Conservation (phyloP, 2,329 filamentous ascomycete species). For the Verticillium isaacii region DNA sequence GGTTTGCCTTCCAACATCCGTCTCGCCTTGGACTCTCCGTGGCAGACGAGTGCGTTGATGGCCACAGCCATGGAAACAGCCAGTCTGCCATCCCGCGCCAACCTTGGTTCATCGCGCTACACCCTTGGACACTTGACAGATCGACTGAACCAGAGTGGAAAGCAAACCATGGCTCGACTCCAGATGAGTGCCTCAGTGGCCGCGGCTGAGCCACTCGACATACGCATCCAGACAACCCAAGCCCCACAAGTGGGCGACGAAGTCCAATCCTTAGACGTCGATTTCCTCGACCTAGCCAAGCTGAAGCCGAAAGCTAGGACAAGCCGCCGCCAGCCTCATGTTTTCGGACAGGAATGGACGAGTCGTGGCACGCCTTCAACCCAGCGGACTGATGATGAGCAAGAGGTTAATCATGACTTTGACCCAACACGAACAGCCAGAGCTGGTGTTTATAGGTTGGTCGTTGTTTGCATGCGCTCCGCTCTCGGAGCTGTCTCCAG, state of each 20-base stretch:
- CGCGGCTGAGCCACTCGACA: not conserved
- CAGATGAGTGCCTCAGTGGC: slow-evolving; percentile 55
- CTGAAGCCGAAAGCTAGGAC: not conserved
- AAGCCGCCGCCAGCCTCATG: slow-evolving; percentile 20
- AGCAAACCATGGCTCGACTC: slow-evolving; percentile 72
- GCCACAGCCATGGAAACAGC: slow-evolving; percentile 73
- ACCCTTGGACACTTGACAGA: slow-evolving; percentile 61
- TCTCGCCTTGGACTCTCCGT: slow-evolving; percentile 61
- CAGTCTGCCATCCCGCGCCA: slow-evolving; percentile 70
- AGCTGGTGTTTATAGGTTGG: not conserved
- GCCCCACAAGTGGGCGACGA: not conserved
- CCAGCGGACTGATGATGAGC: slow-evolving; percentile 12
- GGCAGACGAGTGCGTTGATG: slow-evolving; percentile 77
- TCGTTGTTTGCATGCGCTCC: not conserved
- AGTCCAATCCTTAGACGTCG: slow-evolving; percentile 17
- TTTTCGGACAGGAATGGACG: slow-evolving; percentile 38
- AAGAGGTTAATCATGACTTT: not conserved
- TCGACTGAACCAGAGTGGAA: slow-evolving; percentile 69
- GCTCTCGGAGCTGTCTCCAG: not conserved
- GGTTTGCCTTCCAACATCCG: slow-evolving; percentile 52
- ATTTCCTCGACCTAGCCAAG: slow-evolving; percentile 19
- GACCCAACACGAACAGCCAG: not conserved
- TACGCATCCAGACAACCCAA: not conserved
- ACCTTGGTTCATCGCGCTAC: slow-evolving; percentile 29
- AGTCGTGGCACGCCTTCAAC: slow-evolving; percentile 15